phyloP scores from a whole-genome alignment of 1,139 yeast species.

The Zygoascus sp. region DNA sequence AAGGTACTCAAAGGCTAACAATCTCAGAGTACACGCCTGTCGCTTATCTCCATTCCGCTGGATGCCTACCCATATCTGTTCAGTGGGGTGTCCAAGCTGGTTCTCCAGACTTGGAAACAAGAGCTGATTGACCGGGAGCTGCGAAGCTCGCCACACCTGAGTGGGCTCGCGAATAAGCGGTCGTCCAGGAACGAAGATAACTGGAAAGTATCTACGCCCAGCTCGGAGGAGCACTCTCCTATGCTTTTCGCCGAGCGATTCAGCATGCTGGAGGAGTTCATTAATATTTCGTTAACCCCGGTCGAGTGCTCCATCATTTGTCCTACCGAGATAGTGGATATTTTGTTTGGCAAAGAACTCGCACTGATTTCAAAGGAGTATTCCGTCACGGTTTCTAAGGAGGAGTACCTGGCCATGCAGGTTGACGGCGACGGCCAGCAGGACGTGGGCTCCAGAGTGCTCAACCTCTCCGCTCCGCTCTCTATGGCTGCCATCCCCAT shows the following conservation, averaged over 20 bases:
- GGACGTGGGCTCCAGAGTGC: slow-evolving; percentile 50
- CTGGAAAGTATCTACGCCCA: slow-evolving; percentile 18
- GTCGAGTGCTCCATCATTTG: slow-evolving; percentile 54
- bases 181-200: slow-evolving; percentile 15
- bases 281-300: slow-evolving; percentile 56
- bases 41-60: slow-evolving; percentile 31
- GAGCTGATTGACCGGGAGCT: slow-evolving; percentile 16
- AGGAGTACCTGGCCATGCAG: slow-evolving; percentile 51
- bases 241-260: slow-evolving; percentile 17
- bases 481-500: slow-evolving; percentile 55
- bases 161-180: slow-evolving; percentile 7
- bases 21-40: slow-evolving; percentile 25
- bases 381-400: slow-evolving; percentile 42
- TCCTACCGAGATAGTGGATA: slow-evolving; percentile 38
- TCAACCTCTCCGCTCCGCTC: slow-evolving; percentile 58
- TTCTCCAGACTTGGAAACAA: slow-evolving; percentile 28
- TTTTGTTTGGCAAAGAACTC: slow-evolving; percentile 41
- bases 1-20: neutral
- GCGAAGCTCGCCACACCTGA: slow-evolving; percentile 5
- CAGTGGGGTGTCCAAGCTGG: slow-evolving; percentile 29
- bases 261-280: slow-evolving; percentile 35
- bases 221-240: slow-evolving; percentile 13
- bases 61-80: slow-evolving; percentile 26
- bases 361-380: slow-evolving; percentile 20
- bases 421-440: slow-evolving; percentile 56